Percentiles rank a stretch among this genome's conserved stretches.
Conservation (phyloP, 345 rosid species). For the Salix exigua region DNA sequence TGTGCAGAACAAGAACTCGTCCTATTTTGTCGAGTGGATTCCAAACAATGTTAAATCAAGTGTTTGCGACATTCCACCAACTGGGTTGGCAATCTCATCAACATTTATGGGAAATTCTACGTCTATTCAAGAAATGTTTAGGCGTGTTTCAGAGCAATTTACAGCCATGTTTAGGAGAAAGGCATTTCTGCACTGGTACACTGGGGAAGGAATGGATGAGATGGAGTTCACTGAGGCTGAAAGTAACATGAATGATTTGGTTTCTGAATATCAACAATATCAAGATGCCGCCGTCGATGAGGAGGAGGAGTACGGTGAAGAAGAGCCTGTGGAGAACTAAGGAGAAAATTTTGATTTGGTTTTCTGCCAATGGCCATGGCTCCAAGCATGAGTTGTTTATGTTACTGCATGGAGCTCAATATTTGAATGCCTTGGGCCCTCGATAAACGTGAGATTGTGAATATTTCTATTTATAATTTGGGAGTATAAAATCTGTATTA, state of each 20-base stretch:
- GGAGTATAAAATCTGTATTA: not conserved
- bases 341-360: not conserved
- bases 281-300: slow-evolving; percentile 71
- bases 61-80: slow-evolving; percentile 74
- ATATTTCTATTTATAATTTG: not conserved
- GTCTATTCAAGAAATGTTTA: slow-evolving; percentile 61
- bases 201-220: slow-evolving; percentile 95
- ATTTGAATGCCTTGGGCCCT: slow-evolving; percentile 8
- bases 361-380: slow-evolving; percentile 3
- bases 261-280: slow-evolving; percentile 84
- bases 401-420: slow-evolving; percentile 17
- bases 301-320: slow-evolving; percentile 54
- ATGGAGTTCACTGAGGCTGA: slow-evolving; percentile 96
- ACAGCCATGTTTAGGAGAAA: slow-evolving; percentile 59
- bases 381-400: not conserved
- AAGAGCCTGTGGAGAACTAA: slow-evolving; percentile 42
- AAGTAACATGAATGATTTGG: slow-evolving; percentile 89
- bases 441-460: not conserved
- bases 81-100: slow-evolving; percentile 70
- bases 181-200: slow-evolving; percentile 79
- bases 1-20: slow-evolving; percentile 90
- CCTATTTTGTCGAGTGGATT: slow-evolving; percentile 75
- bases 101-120: slow-evolving; percentile 76
- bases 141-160: slow-evolving; percentile 56
- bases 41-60: slow-evolving; percentile 73